phyloP scores from a whole-genome alignment of 1,284 basidiomycete genomes.

The Tremellales sp. region DNA sequence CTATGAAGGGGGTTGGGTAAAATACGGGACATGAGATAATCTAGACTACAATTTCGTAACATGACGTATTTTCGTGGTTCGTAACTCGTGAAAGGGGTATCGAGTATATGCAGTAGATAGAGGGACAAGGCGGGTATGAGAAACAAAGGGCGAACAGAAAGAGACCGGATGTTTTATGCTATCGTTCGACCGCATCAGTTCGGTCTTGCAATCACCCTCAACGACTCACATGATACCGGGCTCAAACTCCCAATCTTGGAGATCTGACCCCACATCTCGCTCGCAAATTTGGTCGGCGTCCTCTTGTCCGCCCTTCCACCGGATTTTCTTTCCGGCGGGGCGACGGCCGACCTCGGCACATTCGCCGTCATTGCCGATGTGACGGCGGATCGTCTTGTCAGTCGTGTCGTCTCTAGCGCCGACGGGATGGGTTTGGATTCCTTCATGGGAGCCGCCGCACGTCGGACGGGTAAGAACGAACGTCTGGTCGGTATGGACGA shows the following conservation, averaged over 20 bases:
- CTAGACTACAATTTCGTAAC: background rate
- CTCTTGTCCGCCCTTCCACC: background rate
- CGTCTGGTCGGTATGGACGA: constrained; percentile 6
- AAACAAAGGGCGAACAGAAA: no score
- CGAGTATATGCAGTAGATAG: no score
- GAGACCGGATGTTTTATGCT: no score
- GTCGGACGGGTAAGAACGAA: constrained; percentile 14
- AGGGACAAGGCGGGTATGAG: no score
- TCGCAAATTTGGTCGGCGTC: constrained; percentile 11
- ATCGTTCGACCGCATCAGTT: no score
- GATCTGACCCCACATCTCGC: constrained; percentile 21
- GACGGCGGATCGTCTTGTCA: background rate
- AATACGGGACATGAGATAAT: background rate
- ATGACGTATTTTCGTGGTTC: background rate
- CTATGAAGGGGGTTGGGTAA: no score
- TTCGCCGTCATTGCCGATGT: background rate
- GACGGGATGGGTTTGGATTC: background rate
- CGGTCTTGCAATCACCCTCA: no score
- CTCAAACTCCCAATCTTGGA: constrained; percentile 15
- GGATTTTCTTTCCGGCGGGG: background rate
- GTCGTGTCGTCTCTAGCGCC: background rate
- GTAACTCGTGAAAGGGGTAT: no score
- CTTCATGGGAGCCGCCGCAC: background rate
- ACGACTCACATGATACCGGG: no score
- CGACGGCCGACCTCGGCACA: background rate